phyloP scores from a whole-genome alignment of 1,284 basidiomycete genomes.

The Ustilago esculenta region DNA sequence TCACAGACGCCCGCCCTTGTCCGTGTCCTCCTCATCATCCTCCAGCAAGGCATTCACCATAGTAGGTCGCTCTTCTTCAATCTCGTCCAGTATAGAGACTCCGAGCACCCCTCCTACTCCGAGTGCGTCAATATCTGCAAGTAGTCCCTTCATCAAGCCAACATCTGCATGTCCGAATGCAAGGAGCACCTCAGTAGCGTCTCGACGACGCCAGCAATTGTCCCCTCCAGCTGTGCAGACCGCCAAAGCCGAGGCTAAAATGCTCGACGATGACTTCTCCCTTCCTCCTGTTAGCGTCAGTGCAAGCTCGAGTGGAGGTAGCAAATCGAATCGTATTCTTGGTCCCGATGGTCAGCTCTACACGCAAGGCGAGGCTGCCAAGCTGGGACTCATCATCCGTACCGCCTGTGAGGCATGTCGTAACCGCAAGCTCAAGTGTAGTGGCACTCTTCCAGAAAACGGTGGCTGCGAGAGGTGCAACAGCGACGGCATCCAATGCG shows the following conservation, averaged over 20 bases:
- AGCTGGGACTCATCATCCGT: constrained; percentile 48
- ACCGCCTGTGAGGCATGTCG: constrained; percentile 58
- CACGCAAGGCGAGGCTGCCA: constrained; percentile 48
- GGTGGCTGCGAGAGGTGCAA: constrained; percentile 49
- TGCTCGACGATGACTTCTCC: constrained; percentile 12
- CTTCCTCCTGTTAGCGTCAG: constrained; percentile 1
- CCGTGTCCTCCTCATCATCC: neutral
- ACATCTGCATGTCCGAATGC: constrained; percentile 2
- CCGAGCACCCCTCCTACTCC: neutral
- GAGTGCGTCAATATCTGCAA: neutral
- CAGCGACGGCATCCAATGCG: constrained; percentile 40
- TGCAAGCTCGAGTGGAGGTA: neutral
- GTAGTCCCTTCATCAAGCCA: neutral
- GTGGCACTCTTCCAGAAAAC: constrained; percentile 35
- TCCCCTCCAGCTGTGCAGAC: neutral
- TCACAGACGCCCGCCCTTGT: neutral
- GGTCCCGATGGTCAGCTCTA: constrained; percentile 43
- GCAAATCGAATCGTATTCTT: constrained; percentile 32
- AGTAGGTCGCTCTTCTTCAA: constrained; percentile 5
- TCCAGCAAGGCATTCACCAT: neutral
- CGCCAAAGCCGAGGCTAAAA: constrained; percentile 6
- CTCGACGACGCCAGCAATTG: constrained; percentile 1
- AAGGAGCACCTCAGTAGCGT: neutral
- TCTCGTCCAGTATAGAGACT: constrained; percentile 6
- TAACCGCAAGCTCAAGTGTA: constrained; percentile 59